phyloP scores from a whole-genome alignment of 306 rosid genomes.

The Cicer arietinum region DNA sequence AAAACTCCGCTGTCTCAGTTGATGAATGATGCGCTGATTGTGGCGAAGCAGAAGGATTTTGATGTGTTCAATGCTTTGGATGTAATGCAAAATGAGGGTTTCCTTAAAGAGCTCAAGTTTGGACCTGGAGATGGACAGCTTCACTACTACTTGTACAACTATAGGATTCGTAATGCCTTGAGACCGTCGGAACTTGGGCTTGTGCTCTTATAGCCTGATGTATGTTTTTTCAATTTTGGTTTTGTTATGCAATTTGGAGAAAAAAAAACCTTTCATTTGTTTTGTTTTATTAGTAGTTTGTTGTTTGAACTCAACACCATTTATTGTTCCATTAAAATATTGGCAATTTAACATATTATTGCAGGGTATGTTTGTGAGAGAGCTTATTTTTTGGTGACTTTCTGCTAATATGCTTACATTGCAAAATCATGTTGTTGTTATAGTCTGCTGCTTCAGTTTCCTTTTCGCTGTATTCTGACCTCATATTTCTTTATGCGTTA shows the following conservation, averaged over 20 bases:
- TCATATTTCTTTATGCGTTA: not conserved
- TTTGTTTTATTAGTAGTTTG: constrained; percentile 28
- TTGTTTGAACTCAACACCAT: constrained; percentile 31
- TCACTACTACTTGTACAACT: constrained; percentile 52
- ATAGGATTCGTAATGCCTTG: constrained; percentile 50
- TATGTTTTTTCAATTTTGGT: constrained; percentile 35
- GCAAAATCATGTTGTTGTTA: constrained; percentile 36
- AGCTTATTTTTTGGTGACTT: not conserved
- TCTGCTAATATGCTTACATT: constrained; percentile 29
- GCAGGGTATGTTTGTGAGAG: constrained; percentile 29
- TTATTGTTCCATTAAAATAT: constrained; percentile 34
- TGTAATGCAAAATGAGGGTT: constrained; percentile 70
- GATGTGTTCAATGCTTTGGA: constrained; percentile 90
- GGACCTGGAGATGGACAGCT: constrained; percentile 55
- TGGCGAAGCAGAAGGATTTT: constrained; percentile 73
- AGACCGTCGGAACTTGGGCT: constrained; percentile 62
- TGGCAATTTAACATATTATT: constrained; percentile 35
- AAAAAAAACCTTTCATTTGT: constrained; percentile 38
- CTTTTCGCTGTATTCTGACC: constrained; percentile 36
- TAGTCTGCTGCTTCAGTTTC: constrained; percentile 6
- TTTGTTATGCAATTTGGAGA: constrained; percentile 24
- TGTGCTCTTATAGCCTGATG: constrained; percentile 56
- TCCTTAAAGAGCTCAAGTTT: constrained; percentile 50
- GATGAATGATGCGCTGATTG: constrained; percentile 81
- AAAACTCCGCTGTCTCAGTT: constrained; percentile 75